Evolutionary conservation across 805 yeast genomes (phyloP).

Genomic region (Saccharomycopsis oosterbeekiorum): DNA sequence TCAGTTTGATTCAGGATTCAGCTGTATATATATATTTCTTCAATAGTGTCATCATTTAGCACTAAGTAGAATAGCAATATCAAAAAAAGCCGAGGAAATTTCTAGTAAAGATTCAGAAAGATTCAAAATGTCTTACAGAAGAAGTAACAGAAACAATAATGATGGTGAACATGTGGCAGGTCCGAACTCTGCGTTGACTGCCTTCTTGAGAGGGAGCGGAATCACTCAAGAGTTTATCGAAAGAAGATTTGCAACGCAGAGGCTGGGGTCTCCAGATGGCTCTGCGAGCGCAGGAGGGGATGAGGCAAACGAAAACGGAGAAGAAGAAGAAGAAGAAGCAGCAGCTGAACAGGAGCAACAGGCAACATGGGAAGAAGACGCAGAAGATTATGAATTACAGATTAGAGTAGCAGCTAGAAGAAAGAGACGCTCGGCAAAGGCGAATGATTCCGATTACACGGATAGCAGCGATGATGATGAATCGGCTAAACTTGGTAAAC

Average conservation of each 20-base stretch:
- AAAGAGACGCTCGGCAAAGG: conserved; percentile 31
- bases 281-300: conserved; percentile 16
- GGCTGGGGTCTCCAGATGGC: conserved; percentile 23
- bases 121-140: conserved; percentile 18
- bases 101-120: not conserved
- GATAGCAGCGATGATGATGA: conserved; percentile 29
- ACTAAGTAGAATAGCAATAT: too few relatives aligned
- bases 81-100: not conserved
- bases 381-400: conserved; percentile 23
- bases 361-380: conserved; percentile 4
- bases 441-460: conserved; percentile 24
- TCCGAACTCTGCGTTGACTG: conserved; percentile 83
- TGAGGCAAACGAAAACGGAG: conserved; percentile 10
- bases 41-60: too few relatives aligned
- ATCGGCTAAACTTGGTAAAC: conserved; percentile 22
- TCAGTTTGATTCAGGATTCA: too few relatives aligned
- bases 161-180: conserved; percentile 28
- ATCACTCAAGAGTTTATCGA: conserved; percentile 75
- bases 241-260: conserved; percentile 29
- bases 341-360: not conserved
- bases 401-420: conserved; percentile 33
- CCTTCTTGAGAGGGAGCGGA: conserved; percentile 80
- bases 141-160: conserved; percentile 1
- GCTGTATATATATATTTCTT: too few relatives aligned
- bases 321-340: conserved; percentile 13